Evolutionary conservation across 1,139 yeast species (phyloP).

Genomic region (Arxiozyma slooffiae): DNA sequence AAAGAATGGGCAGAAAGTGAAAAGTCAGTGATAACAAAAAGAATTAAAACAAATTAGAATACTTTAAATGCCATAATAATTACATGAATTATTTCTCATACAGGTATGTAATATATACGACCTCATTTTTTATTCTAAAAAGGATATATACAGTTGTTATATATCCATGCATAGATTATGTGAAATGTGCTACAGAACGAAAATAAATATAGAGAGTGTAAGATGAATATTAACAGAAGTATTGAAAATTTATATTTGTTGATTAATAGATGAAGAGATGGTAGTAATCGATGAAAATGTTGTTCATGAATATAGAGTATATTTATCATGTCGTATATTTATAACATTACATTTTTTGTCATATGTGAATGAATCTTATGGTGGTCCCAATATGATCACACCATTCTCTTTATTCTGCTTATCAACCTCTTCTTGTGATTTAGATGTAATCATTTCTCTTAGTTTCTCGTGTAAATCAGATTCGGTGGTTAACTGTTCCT

Average conservation of each 20-base stretch:
- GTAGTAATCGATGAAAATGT: no score
- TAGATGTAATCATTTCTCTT: constrained; percentile 21
- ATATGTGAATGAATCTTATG: constrained; percentile 4
- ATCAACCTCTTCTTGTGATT: constrained; percentile 24
- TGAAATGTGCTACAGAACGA: background rate
- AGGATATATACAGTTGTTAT: background rate
- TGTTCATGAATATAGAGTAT: no score
- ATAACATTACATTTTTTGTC: background rate
- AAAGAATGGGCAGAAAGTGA: background rate
- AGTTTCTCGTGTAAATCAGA: constrained; percentile 28
- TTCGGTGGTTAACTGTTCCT: constrained; percentile 27
- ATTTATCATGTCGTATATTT: background rate
- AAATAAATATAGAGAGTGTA: background rate
- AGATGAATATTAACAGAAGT: background rate
- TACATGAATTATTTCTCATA: background rate
- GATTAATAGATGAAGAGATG: no score
- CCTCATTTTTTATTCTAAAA: background rate
- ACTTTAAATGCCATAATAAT: background rate
- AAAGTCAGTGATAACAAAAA: background rate
- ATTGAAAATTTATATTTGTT: background rate
- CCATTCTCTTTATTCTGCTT: constrained; percentile 25
- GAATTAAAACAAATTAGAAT: background rate
- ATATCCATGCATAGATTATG: background rate
- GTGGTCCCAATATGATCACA: constrained; percentile 28
- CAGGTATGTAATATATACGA: no score